Percentiles rank a stretch among this genome's conserved stretches.
Evolutionary conservation across 495 filamentous ascomycete genomes (phyloP).

Genomic region (Wilcoxina mikolae): DNA sequence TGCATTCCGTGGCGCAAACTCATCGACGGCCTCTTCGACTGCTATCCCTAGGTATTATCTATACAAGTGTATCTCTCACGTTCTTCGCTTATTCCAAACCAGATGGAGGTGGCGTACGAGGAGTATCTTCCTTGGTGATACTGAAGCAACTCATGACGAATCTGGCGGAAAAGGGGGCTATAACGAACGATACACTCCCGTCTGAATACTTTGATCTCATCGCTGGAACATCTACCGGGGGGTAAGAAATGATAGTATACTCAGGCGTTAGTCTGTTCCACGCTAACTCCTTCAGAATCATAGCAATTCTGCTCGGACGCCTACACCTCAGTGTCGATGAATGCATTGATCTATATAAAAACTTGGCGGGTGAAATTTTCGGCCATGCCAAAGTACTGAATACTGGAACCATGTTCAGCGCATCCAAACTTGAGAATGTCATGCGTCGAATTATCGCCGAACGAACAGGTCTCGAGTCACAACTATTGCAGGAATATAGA

Average conservation of each 20-base stretch:
- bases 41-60: background rate
- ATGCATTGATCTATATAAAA: slow-evolving; percentile 1
- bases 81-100: background rate
- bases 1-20: background rate
- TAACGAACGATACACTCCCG: background rate
- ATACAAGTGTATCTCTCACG: background rate
- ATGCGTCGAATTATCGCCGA: background rate
- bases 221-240: slow-evolving; percentile 5
- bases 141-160: background rate
- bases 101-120: slow-evolving; percentile 9
- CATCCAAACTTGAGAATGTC: background rate
- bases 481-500: background rate
- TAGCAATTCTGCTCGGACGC: slow-evolving; percentile 11
- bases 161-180: background rate
- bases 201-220: slow-evolving; percentile 12
- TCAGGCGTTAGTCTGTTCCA: background rate
- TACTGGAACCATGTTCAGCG: slow-evolving; percentile 2
- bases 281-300: slow-evolving; percentile 5
- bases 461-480: background rate
- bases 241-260: background rate
- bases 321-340: background rate
- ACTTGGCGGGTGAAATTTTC: background rate
- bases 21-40: background rate
- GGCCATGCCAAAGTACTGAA: background rate
- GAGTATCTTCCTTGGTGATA: slow-evolving; percentile 6